phyloP scores from a whole-genome alignment of 1,284 basidiomycete genomes.

The Salmacisia buchloeana region DNA sequence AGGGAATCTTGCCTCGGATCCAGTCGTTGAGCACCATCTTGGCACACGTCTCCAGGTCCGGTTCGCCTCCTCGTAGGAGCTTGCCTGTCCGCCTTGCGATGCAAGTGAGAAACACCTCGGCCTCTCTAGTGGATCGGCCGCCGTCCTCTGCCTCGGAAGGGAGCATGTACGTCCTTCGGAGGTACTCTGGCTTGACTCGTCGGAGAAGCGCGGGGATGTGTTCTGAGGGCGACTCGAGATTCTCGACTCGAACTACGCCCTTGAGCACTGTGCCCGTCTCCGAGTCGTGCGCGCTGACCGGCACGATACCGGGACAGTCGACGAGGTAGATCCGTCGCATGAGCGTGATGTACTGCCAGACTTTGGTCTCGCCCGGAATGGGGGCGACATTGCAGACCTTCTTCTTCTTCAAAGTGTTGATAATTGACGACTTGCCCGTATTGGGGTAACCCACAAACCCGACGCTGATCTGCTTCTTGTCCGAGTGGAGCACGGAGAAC shows the following conservation, averaged over 20 bases:
- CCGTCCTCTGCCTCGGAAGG: conserved; percentile 1
- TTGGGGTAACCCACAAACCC: conserved; percentile 98
- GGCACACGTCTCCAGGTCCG: conserved; percentile 83
- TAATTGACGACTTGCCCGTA: conserved; percentile 93
- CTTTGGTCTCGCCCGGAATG: conserved; percentile 96
- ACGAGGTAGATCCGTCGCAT: conserved; percentile 96
- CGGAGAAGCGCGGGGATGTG: conserved; percentile 83
- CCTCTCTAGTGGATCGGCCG: conserved; percentile 15
- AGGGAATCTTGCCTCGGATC: conserved; percentile 91
- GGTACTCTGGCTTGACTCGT: conserved; percentile 86
- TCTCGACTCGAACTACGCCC: conserved; percentile 94
- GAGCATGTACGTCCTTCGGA: conserved; percentile 75
- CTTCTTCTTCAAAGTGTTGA: conserved; percentile 97
- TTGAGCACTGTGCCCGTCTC: conserved; percentile 92
- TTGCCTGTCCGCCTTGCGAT: conserved; percentile 88
- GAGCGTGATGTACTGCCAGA: conserved; percentile 99
- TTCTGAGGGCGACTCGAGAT: conserved; percentile 84
- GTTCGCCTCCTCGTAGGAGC: conserved; percentile 87
- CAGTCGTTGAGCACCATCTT: conserved; percentile 96
- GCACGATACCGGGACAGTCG: conserved; percentile 97
- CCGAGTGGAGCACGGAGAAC: conserved; percentile 92
- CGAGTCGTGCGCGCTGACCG: conserved; percentile 80
- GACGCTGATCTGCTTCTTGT: conserved; percentile 99
- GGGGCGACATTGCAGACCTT: conserved; percentile 97
- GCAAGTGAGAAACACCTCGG: conserved; percentile 72